Evolutionary conservation across 225 moss, liverwort and hornwort genomes (phyloP), one percentile per base, ranked within the genome.

Genomic region (Marchantia polymorpha): DNA sequence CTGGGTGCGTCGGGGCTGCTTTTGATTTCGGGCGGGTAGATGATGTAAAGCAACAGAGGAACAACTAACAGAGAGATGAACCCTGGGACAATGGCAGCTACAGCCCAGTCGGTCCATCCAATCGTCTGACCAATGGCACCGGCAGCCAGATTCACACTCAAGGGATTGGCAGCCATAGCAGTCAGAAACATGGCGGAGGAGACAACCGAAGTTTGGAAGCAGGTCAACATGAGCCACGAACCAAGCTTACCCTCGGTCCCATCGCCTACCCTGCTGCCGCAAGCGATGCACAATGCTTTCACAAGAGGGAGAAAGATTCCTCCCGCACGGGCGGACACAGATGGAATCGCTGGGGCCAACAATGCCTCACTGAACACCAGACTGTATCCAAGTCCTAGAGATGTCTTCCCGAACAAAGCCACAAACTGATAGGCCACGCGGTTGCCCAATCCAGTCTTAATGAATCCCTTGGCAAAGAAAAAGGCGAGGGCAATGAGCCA

Each of bases 381-480:
- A 69, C 94, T 97, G 81, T 94, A 94, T 65, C 97, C 97, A 53
- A 97, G 66, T 20, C 94, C 97, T 49, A 97, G 82, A 16, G 93
- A 89, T 13, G 94, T 97, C 85, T 88, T 88, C 31, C 94, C 97
- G 76, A 97, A 97, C 48, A 97, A 68, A 55, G 89, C 85, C 72
- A 97, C 94, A 74, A 97, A 97, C 79, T 97, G 93, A 82, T 94
- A 97, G 23, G 97, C 94, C 69, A 97, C 90, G 0, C 97, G 90
- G 77, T 97, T 97, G 8, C 97, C 97, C 56, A 97, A 78, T 26
- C 97, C 97, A 46, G 94, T 97, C 89, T 97, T 97, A 78, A 97
- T 97, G 79, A 97, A 97, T 29, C 97, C 97, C 79, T 91, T 94
- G n/a, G 97, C 97, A 79, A 97, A 97, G 84, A 97, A 97, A 69